A percentile compares a stretch with the other conserved stretches of the same genome.
Evolutionary conservation across 2,329 filamentous ascomycete genomes (phyloP).

Genomic region (Aspergillus terreus): DNA sequence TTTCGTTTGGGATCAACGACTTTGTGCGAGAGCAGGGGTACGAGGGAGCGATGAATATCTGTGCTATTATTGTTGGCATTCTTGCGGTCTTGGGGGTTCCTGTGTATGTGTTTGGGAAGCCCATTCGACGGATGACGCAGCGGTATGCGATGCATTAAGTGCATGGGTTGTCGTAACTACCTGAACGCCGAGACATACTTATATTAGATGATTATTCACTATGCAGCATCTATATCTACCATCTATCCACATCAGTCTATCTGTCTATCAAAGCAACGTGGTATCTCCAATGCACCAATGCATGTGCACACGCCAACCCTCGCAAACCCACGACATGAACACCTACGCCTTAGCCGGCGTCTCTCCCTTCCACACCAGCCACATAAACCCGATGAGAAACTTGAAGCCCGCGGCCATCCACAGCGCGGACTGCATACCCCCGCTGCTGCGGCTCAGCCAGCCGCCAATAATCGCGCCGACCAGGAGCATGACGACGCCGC

Average conservation of each 20-base stretch:
- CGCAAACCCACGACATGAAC: too few species aligned
- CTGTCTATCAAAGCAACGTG: too few species aligned
- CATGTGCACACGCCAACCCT: too few species aligned
- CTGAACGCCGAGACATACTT: neutral
- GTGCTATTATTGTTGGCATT: slow-evolving; percentile 8
- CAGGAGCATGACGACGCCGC: slow-evolving; percentile 35
- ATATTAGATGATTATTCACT: neutral
- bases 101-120: slow-evolving; percentile 8
- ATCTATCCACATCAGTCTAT: too few species aligned
- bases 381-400: slow-evolving; percentile 32
- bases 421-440: slow-evolving; percentile 41
- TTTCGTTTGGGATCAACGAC: slow-evolving; percentile 10
- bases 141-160: slow-evolving; percentile 4
- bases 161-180: too few species aligned
- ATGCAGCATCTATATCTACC: neutral
- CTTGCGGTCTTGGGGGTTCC: slow-evolving; percentile 3
- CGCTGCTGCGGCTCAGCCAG: slow-evolving; percentile 39
- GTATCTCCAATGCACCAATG: too few species aligned
- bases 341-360: neutral
- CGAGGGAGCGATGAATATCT: slow-evolving; percentile 8
- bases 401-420: slow-evolving; percentile 43
- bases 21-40: slow-evolving; percentile 7
- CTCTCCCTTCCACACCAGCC: slow-evolving; percentile 36
- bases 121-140: slow-evolving; percentile 7
- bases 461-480: slow-evolving; percentile 41